Percentiles rank a stretch among this genome's conserved stretches.
phyloP scores from a whole-genome alignment of 306 rosid genomes.

The Adenanthera pavonina region DNA sequence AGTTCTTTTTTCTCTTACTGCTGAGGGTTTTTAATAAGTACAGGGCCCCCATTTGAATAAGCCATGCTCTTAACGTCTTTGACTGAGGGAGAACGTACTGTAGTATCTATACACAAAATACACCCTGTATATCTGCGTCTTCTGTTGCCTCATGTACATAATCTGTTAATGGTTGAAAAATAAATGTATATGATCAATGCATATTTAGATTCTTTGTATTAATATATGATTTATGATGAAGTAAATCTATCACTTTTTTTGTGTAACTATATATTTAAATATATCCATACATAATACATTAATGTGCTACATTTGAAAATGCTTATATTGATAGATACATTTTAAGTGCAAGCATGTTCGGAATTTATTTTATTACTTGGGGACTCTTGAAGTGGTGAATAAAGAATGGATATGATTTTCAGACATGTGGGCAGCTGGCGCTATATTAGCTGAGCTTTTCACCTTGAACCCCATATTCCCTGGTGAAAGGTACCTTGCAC shows the following conservation, averaged over 20 bases:
- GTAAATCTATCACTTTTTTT: conserved; percentile 27
- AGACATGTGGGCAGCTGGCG: conserved; percentile 97
- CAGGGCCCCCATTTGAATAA: not conserved
- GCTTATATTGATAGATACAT: conserved; percentile 17
- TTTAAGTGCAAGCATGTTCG: conserved; percentile 35
- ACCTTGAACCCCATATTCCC: conserved; percentile 83
- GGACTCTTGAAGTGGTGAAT: conserved; percentile 43
- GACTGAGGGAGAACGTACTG: not conserved
- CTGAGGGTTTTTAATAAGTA: not conserved
- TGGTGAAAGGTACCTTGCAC: conserved; percentile 73
- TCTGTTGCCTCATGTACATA: not conserved
- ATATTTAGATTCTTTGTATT: conserved; percentile 5
- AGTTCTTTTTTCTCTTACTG: not conserved
- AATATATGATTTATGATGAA: conserved; percentile 24
- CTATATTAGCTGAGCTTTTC: conserved; percentile 87
- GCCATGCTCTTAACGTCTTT: not conserved
- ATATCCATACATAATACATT: not conserved
- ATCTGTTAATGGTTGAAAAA: not conserved
- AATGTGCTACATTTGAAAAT: conserved; percentile 1
- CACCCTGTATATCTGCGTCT: not conserved
- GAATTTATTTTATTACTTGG: conserved; percentile 24
- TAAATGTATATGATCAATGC: conserved; percentile 12
- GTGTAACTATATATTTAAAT: not conserved
- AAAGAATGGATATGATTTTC: conserved; percentile 43
- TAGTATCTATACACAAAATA: not conserved